These are phyloP conservation scores for Fusarium sp. DNA, from an alignment of 2,329 filamentous ascomycete species.

Conservation along the genomic window DNA sequence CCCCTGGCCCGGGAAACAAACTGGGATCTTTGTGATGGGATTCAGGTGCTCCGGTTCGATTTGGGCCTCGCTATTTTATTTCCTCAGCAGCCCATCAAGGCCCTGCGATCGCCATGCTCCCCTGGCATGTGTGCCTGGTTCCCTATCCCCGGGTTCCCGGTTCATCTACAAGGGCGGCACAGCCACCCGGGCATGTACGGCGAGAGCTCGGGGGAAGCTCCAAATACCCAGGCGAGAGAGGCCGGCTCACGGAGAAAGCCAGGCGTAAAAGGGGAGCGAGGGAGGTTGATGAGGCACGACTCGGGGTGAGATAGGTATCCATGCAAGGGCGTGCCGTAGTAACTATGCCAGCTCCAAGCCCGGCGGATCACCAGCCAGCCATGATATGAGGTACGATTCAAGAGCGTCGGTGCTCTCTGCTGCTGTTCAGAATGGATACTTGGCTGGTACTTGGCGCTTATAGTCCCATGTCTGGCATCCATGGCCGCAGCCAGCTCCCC, in stretches of 20 bases:
- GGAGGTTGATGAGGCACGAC: not conserved
- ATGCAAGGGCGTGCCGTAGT: slow-evolving; percentile 8
- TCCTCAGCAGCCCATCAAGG: slow-evolving; percentile 1
- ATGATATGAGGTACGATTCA: slow-evolving; percentile 28
- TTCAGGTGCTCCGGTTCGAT: slow-evolving; percentile 6
- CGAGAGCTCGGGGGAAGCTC: slow-evolving; percentile 11
- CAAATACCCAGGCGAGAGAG: slow-evolving; percentile 3
- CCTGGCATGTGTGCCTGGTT: slow-evolving; percentile 12
- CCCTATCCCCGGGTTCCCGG: slow-evolving; percentile 22
- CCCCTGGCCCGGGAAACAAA: slow-evolving; percentile 9
- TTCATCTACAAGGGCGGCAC: slow-evolving; percentile 7
- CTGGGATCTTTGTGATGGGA: slow-evolving; percentile 7
- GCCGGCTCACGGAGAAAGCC: not conserved
- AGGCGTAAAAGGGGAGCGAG: not conserved
- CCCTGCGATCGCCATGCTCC: slow-evolving; percentile 13
- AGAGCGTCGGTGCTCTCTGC: slow-evolving; percentile 18
- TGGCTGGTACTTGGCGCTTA: slow-evolving; percentile 27
- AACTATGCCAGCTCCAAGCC: slow-evolving; percentile 7
- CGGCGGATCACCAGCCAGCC: slow-evolving; percentile 14
- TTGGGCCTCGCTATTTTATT: slow-evolving; percentile 7
- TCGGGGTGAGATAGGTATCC: slow-evolving; percentile 5
- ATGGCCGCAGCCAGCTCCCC: slow-evolving; percentile 26
- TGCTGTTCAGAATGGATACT: slow-evolving; percentile 21
- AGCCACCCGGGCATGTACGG: slow-evolving; percentile 22
- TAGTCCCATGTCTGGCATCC: slow-evolving; percentile 23